Base-by-base conservation (phyloP, 139 green algal genomes). In the Deuterostichococcus epilithicus region DNA sequence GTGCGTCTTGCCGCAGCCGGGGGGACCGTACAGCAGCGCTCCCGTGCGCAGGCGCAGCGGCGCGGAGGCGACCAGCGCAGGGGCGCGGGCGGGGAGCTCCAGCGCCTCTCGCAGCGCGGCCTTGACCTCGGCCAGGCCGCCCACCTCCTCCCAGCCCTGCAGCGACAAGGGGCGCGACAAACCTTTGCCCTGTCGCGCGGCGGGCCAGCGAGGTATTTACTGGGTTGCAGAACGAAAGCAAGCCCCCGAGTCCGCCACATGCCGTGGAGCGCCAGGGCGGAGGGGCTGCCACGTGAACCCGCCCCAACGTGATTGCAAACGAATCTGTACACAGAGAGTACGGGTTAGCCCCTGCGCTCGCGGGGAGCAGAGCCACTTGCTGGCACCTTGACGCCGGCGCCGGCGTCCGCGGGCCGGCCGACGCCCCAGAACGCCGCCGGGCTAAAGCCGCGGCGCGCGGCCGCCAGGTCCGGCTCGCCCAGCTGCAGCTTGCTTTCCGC, bases 1-100 rank as follows among this genome's bases (percentile, higher is more conserved):
- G 72, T 97, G 92, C 68, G 95, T 98, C 85, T 99, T 99, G 76
- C 95, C 95, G 72, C 94, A 98, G 13, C 95, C 95, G 1, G 92
- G 92, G 1, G 96, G 96, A n/a, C 96, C 96, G 84, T 97, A 99
- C 68, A 99, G 87, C 79, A 99, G 88, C 70, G 96, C 84, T 20
- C 95, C 95, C 45, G 94, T 97, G 37, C 91, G 86, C 72, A 98
- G 88, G 22, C 95, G 88, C 75, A 99, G 84, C 63, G 63, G 63
- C 15, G 63, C 63, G n/a, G n/a, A 68, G 22, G 82, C 79, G 65
- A 93, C 85, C 26, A 95, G 81, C 0, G 71, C 33, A 2, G 89
- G 70, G 71, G 88, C 87, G 70, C 84, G 87, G 18, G 88, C 74
- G 23, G 94, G 94, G 73, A 97, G 80, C 77, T 92, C 83, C 65